These are phyloP conservation scores for Oehlia diaphana DNA, from an alignment of 192 early-diverging fungal genomes.

Conservation along the genomic window DNA sequence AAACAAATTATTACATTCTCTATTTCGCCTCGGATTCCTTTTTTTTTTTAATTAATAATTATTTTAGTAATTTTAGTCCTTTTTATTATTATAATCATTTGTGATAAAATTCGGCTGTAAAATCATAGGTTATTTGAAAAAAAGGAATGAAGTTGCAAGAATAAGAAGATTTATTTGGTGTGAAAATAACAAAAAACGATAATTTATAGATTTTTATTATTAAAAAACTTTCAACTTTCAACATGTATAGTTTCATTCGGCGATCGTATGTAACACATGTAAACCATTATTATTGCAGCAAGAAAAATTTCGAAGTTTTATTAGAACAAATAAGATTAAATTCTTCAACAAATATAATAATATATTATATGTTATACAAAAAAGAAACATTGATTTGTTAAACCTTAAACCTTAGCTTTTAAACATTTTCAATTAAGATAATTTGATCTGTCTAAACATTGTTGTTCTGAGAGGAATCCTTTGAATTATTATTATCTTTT, in stretches of 20 bases:
- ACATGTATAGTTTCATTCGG: neutral
- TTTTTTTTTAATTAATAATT: neutral
- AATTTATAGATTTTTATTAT: neutral
- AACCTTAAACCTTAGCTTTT: neutral
- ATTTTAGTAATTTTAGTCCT: neutral
- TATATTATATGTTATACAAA: neutral
- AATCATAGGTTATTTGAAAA: neutral
- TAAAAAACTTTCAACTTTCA: slow-evolving; percentile 1
- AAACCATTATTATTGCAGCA: neutral
- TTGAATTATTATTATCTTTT: neutral
- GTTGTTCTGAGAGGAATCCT: neutral
- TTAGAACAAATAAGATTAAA: neutral
- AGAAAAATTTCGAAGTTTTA: neutral
- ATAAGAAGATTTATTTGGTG: neutral
- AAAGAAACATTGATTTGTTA: neutral
- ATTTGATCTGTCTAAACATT: neutral
- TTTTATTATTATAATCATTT: too few species aligned
- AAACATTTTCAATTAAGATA: neutral
- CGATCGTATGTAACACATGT: too few species aligned
- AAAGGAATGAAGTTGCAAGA: neutral
- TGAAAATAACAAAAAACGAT: neutral
- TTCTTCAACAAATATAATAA: neutral
- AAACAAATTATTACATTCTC: neutral
- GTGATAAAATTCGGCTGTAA: too few species aligned
- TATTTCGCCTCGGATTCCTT: neutral